Percentiles rank a stretch among this genome's conserved stretches.
Evolutionary conservation across 305 asterid species (phyloP).

Genomic region (Fraxinus nigra): DNA sequence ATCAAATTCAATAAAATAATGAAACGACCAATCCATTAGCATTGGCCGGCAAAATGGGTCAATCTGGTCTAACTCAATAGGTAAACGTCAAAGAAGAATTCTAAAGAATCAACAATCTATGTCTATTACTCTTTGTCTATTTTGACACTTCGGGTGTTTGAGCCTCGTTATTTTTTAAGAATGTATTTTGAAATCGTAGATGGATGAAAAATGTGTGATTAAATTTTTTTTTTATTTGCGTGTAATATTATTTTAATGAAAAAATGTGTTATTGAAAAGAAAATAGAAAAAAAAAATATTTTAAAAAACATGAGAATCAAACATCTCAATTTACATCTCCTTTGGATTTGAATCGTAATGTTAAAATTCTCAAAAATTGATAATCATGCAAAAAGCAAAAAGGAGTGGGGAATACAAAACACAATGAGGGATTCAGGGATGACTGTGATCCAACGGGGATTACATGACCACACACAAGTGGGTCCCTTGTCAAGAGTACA

Average conservation of each 20-base stretch:
- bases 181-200: too few relatives aligned
- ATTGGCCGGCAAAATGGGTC: not conserved
- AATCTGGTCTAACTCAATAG: not conserved
- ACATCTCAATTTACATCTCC: not conserved
- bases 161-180: too few relatives aligned
- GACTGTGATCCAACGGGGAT: conserved; percentile 48
- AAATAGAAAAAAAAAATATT: too few relatives aligned
- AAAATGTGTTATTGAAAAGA: too few relatives aligned
- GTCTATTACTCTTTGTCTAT: not conserved
- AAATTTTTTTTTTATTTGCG: too few relatives aligned
- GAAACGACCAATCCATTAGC: not conserved
- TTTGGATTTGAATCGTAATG: not conserved
- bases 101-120: not conserved
- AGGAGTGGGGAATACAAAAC: not conserved
- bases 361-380: not conserved
- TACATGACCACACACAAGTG: conserved; percentile 26
- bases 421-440: conserved; percentile 22
- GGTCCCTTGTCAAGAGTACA: conserved; percentile 44
- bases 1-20: too few relatives aligned
- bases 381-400: not conserved
- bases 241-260: too few relatives aligned
- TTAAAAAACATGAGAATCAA: too few relatives aligned
- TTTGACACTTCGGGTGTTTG: not conserved
- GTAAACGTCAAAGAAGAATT: not conserved
- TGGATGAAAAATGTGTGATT: too few relatives aligned